A percentile compares a stretch with the other conserved stretches of the same genome.
These are phyloP conservation scores for Calonectria henricotiae DNA, from an alignment of 2,329 filamentous ascomycete genomes.

Conservation along the genomic window DNA sequence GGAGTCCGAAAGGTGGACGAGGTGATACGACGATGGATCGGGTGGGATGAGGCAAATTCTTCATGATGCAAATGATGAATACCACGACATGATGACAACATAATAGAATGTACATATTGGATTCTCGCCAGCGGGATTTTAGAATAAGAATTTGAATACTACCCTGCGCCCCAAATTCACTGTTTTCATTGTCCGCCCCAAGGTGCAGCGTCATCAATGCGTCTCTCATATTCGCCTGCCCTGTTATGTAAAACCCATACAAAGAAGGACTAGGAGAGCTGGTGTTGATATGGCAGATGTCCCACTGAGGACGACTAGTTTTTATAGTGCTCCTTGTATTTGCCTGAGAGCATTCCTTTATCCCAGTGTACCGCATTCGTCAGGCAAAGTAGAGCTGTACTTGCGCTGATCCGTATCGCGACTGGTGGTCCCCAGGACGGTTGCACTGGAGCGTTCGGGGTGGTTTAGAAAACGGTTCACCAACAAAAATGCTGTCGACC, in stretches of 20 bases:
- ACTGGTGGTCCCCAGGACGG: neutral
- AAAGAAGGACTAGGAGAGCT: too few species aligned
- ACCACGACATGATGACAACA: neutral
- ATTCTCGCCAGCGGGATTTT: neutral
- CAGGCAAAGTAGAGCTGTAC: slow-evolving; percentile 90
- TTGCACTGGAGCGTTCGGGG: neutral
- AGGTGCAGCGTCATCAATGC: too few species aligned
- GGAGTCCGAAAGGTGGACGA: slow-evolving; percentile 79
- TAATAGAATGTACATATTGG: neutral
- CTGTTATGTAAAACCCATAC: too few species aligned
- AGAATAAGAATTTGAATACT: neutral
- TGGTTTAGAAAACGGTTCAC: slow-evolving; percentile 9
- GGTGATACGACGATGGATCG: slow-evolving; percentile 87
- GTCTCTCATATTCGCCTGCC: too few species aligned
- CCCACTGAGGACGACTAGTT: too few species aligned
- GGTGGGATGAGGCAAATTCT: slow-evolving; percentile 78
- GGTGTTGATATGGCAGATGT: too few species aligned
- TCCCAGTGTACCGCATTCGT: slow-evolving; percentile 79
- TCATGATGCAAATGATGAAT: slow-evolving; percentile 23
- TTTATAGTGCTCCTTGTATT: too few species aligned
- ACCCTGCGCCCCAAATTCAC: neutral
- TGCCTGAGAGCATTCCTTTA: too few species aligned
- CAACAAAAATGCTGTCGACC: slow-evolving; percentile 8
- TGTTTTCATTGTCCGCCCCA: too few species aligned
- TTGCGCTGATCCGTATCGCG: slow-evolving; percentile 93